These are phyloP conservation scores for Fragilariopsis cylindrus DNA, from an alignment of 108 stramenopile species.

Conservation along the genomic window DNA sequence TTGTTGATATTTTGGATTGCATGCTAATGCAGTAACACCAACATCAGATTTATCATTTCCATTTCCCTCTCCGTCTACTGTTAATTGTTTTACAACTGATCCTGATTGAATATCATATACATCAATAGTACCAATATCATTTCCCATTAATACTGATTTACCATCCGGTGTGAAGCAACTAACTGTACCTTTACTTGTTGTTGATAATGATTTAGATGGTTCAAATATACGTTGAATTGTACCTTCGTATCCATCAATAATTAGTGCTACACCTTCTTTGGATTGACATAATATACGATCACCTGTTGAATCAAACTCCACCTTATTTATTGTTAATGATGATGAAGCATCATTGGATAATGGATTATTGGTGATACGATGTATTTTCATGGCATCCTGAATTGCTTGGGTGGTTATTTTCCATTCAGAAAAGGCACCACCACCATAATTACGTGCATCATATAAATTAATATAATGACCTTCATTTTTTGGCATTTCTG, in stretches of 20 bases:
- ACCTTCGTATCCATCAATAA: slow-evolving; percentile 81
- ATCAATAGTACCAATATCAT: slow-evolving; percentile 64
- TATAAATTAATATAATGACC: slow-evolving; percentile 76
- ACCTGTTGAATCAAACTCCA: slow-evolving; percentile 76
- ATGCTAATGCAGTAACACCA: slow-evolving; percentile 47
- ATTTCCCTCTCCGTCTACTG: slow-evolving; percentile 53
- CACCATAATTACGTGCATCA: slow-evolving; percentile 75
- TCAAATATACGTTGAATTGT: slow-evolving; percentile 63
- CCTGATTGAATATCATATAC: slow-evolving; percentile 69
- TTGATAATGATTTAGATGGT: slow-evolving; percentile 28
- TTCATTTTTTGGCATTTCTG: slow-evolving; percentile 41
- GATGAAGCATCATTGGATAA: not conserved
- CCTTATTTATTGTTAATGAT: slow-evolving; percentile 31
- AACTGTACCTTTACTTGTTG: slow-evolving; percentile 25
- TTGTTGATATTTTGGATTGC: slow-evolving; percentile 75
- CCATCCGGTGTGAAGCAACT: slow-evolving; percentile 79
- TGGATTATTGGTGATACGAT: slow-evolving; percentile 10
- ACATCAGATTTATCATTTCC: not conserved
- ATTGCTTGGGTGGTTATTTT: slow-evolving; percentile 52
- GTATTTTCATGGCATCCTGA: slow-evolving; percentile 48
- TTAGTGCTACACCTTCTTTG: slow-evolving; percentile 47
- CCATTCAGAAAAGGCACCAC: slow-evolving; percentile 82
- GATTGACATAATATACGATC: slow-evolving; percentile 67
- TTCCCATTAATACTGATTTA: slow-evolving; percentile 59
- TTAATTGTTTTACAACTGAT: slow-evolving; percentile 46